phyloP scores from a whole-genome alignment of 805 yeast species.

The Candida mattraensis region DNA sequence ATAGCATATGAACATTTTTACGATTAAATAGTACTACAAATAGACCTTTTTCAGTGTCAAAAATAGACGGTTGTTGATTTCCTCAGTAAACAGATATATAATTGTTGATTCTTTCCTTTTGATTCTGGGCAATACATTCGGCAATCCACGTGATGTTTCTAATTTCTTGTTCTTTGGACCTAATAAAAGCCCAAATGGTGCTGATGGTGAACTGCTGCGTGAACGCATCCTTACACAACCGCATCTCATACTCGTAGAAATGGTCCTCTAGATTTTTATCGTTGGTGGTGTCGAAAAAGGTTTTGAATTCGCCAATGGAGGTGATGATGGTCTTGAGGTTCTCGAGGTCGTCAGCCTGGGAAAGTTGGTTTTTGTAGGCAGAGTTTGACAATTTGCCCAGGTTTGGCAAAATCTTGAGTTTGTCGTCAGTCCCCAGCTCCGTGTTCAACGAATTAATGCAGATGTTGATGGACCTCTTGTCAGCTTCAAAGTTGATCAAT shows the following conservation, averaged over 20 bases:
- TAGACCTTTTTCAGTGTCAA: no score
- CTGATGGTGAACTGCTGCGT: constrained; percentile 93
- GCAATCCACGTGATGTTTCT: constrained; percentile 99
- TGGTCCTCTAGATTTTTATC: constrained; percentile 84
- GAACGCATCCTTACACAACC: constrained; percentile 85
- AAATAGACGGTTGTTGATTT: no score
- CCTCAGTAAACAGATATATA: constrained; percentile 85
- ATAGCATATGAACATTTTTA: constrained; percentile 4
- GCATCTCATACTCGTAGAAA: constrained; percentile 90
- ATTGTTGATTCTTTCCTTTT: constrained; percentile 88
- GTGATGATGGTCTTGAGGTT: constrained; percentile 67
- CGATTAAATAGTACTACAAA: no score
- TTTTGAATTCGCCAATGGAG: constrained; percentile 64
- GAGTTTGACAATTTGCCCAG: constrained; percentile 79
- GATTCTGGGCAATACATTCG: constrained; percentile 98
- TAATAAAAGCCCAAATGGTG: constrained; percentile 95
- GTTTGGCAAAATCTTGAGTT: constrained; percentile 69
- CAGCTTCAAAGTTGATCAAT: constrained; percentile 87
- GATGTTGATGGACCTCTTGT: constrained; percentile 90
- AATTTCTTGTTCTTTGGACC: constrained; percentile 94
- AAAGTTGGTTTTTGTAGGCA: constrained; percentile 59
- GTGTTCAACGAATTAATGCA: constrained; percentile 85
- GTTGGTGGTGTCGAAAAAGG: constrained; percentile 48
- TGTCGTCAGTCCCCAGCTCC: constrained; percentile 73
- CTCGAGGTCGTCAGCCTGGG: constrained; percentile 83